Base-by-base conservation (phyloP, 2,329 filamentous ascomycete species). In the Alternaria sp. region DNA sequence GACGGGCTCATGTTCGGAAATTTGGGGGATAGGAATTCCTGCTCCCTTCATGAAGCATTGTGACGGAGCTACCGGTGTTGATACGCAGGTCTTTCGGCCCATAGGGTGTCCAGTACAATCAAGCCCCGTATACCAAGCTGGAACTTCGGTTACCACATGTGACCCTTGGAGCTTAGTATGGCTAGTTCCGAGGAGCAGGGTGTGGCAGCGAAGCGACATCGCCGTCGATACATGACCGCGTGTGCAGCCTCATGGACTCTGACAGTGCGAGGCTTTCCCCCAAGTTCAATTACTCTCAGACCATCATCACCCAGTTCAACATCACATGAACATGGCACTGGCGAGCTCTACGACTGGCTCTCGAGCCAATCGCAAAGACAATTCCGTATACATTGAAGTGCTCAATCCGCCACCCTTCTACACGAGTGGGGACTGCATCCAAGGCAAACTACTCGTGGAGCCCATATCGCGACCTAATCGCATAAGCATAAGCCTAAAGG, bases 381-480 rank as follows among this genome's bases (percentile, higher is more conserved):
- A 57, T 21, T 60, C 63, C 14, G 36, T 70, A 13, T 68, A 64
- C 48, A 68, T 71, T 17, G 36, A 64, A 14, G 17, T 69, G 17
- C 54, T 54, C 44, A 51, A 56, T 34, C 41, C 57, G 26, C 53
- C 60, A 3, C 57, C 56, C 4, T 60, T 58, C 41, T 72, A 68
- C 55, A 69, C 66, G 5, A 61, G 51, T 37, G 67, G 68, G 36
- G 68, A 73, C 21, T 36, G 51, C 9, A 52, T 74, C 17, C 60
- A 63, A 29, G 71, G 71, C 23, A 34, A 54, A 9, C 57, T 71
- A 9, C 62, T 69, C 24, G 54, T 72, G 7, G 62, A 66, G 8
- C 66, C 68, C 8, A 61, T 58, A 13, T 52, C 60, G 21, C 61
- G 66, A 24, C 70, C 69, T 10, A 54, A 63, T 23, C 63, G 62